Evolutionary conservation across 176 grass and related monocot species (phyloP).

Genomic region (Cymbopogon citratus): DNA sequence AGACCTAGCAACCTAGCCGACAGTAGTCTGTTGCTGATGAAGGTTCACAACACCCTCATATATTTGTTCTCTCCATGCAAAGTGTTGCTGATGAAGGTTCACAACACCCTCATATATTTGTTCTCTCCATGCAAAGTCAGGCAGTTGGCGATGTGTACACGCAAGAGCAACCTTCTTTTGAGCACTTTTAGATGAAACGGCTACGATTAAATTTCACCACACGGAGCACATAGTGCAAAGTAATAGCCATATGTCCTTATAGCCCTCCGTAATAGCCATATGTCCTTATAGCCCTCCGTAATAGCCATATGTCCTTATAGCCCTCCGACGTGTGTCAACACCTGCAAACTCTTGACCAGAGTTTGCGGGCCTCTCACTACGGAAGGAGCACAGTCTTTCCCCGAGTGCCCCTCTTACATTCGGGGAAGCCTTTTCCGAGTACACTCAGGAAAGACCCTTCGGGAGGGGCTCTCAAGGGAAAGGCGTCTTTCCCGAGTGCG

Average conservation of each 20-base stretch:
- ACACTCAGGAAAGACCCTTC: too few relatives aligned
- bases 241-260: constrained; percentile 96
- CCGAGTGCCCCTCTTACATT: too few relatives aligned
- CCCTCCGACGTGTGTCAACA: constrained; percentile 56
- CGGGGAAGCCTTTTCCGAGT: too few relatives aligned
- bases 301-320: constrained; percentile 94
- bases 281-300: constrained; percentile 78
- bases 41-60: constrained; percentile 70
- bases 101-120: constrained; percentile 78
- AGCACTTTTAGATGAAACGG: constrained; percentile 90
- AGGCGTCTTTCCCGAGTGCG: too few relatives aligned
- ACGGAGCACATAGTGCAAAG: constrained; percentile 85
- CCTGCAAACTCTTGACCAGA: constrained; percentile 54
- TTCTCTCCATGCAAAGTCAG: constrained; percentile 80
- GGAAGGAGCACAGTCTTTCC: too few relatives aligned
- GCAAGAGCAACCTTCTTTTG: constrained; percentile 67
- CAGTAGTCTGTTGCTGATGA: constrained; percentile 92
- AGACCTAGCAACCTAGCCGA: constrained; percentile 93
- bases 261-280: constrained; percentile 61
- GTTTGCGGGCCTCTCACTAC: too few relatives aligned
- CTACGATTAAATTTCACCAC: constrained; percentile 90
- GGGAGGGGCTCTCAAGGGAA: too few relatives aligned
- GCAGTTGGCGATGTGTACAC: neutral
- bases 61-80: constrained; percentile 83
- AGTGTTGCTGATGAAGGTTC: constrained; percentile 67